These are phyloP conservation scores for Ophiostoma sp. DNA, from an alignment of 2,329 filamentous ascomycete species.

Conservation along the genomic window DNA sequence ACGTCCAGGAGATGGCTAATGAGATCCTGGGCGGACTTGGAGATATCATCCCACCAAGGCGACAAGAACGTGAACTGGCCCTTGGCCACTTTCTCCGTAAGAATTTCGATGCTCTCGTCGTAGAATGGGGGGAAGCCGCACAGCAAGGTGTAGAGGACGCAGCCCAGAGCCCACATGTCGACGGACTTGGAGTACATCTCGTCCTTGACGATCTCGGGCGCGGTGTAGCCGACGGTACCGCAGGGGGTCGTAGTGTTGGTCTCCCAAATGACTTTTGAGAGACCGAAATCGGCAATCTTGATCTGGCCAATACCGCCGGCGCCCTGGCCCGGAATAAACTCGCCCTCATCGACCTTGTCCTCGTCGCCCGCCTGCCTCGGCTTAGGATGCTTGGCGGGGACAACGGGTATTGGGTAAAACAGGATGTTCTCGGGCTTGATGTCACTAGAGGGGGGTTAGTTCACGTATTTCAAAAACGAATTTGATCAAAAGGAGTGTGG, in stretches of 20 bases:
- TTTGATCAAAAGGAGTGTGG: background rate
- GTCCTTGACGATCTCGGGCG: conserved; percentile 98
- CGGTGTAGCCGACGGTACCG: conserved; percentile 96
- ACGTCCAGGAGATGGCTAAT: conserved; percentile 92
- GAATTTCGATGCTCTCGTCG: conserved; percentile 93
- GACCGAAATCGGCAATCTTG: conserved; percentile 96
- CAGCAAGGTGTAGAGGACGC: conserved; percentile 92
- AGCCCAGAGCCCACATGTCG: conserved; percentile 98
- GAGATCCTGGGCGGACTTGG: conserved; percentile 88
- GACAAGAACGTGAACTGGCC: conserved; percentile 97
- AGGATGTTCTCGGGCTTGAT: conserved; percentile 98
- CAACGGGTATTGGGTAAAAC: conserved; percentile 81
- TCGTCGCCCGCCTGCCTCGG: conserved; percentile 86
- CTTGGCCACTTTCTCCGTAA: conserved; percentile 95
- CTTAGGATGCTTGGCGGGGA: conserved; percentile 78
- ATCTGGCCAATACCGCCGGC: conserved; percentile 89
- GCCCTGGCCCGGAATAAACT: conserved; percentile 79
- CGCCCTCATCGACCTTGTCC: conserved; percentile 95
- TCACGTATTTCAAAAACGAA: background rate
- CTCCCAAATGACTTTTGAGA: conserved; percentile 98
- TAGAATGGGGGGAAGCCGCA: conserved; percentile 99
- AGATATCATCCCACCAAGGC: conserved; percentile 99
- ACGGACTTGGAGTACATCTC: conserved; percentile 98
- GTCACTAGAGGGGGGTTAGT: conserved; percentile 59
- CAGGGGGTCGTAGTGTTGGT: conserved; percentile 99